Evolutionary conservation across 2,329 filamentous ascomycete genomes (phyloP).

Genomic region (Huntiella moniliformis): DNA sequence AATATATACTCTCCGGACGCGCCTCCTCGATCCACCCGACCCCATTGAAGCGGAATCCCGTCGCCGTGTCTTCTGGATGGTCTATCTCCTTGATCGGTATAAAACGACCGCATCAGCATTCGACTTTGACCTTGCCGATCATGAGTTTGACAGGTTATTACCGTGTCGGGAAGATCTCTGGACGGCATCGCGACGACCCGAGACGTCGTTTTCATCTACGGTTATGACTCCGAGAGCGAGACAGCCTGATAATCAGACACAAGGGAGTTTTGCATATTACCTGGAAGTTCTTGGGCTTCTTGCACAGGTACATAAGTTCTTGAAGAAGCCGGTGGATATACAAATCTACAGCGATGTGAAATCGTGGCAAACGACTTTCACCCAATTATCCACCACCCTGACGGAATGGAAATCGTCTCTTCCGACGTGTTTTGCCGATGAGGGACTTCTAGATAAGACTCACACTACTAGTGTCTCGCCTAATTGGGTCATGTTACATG

Average conservation of each 20-base stretch:
- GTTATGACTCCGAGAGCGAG: background rate
- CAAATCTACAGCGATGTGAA: constrained; percentile 69
- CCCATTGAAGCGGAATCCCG: constrained; percentile 83
- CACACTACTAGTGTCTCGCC: constrained; percentile 47
- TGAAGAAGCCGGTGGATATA: constrained; percentile 81
- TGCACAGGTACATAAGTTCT: constrained; percentile 70
- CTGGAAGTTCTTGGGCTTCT: constrained; percentile 77
- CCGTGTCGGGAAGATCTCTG: constrained; percentile 80
- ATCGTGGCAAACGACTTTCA: constrained; percentile 74
- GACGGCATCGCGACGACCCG: constrained; percentile 56
- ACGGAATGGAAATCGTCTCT: constrained; percentile 70
- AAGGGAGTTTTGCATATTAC: constrained; percentile 78
- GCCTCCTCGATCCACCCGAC: constrained; percentile 66
- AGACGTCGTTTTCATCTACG: constrained; percentile 63
- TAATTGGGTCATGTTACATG: constrained; percentile 80
- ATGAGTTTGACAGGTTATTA: constrained; percentile 70
- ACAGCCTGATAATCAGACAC: constrained; percentile 45
- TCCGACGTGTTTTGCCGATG: constrained; percentile 68
- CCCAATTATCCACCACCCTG: constrained; percentile 62
- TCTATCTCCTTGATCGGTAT: constrained; percentile 77
- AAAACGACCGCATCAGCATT: constrained; percentile 83
- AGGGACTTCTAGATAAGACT: constrained; percentile 56
- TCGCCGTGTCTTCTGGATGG: constrained; percentile 80
- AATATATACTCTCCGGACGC: constrained; percentile 74
- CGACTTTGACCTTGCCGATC: constrained; percentile 75